Evolutionary conservation across 257 asterid species (phyloP).

Genomic region (Anisodus tanguticus): DNA sequence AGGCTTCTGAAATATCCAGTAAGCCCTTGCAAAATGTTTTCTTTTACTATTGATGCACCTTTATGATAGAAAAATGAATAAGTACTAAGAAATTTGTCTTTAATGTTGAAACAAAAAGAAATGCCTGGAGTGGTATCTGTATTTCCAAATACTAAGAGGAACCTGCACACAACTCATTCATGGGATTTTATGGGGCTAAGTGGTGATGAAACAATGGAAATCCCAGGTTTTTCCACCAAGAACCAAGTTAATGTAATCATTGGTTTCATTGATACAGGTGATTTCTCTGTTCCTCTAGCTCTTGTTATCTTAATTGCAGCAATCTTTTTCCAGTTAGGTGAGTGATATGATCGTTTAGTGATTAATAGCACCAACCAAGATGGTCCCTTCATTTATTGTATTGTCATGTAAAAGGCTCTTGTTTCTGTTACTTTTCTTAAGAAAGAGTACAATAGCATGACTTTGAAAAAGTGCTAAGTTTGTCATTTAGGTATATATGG

Average conservation of each 20-base stretch:
- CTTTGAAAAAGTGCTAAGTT: conserved; percentile 1
- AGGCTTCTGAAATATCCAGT: conserved; percentile 82
- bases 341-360: not conserved
- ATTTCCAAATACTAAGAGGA: conserved; percentile 78
- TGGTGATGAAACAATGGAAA: conserved; percentile 85
- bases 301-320: conserved; percentile 1
- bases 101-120: conserved; percentile 50
- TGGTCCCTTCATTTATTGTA: not conserved
- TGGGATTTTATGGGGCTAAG: conserved; percentile 98
- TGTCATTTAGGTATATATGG: not conserved
- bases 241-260: conserved; percentile 87
- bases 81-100: not conserved
- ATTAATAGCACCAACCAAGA: not conserved
- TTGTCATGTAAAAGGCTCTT: conserved; percentile 14
- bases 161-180: conserved; percentile 93
- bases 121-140: conserved; percentile 96
- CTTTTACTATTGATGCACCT: not conserved
- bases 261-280: conserved; percentile 96
- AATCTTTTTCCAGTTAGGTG: conserved; percentile 16
- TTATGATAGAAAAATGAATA: not conserved
- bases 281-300: conserved; percentile 21
- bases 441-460: not conserved
- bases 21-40: conserved; percentile 34
- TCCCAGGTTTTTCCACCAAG: conserved; percentile 90
- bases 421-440: conserved; percentile 14